Percentiles rank a stretch among this genome's conserved stretches.
Conservation (phyloP, 2,329 filamentous ascomycete species). For the Mycosphaerella sp. region DNA sequence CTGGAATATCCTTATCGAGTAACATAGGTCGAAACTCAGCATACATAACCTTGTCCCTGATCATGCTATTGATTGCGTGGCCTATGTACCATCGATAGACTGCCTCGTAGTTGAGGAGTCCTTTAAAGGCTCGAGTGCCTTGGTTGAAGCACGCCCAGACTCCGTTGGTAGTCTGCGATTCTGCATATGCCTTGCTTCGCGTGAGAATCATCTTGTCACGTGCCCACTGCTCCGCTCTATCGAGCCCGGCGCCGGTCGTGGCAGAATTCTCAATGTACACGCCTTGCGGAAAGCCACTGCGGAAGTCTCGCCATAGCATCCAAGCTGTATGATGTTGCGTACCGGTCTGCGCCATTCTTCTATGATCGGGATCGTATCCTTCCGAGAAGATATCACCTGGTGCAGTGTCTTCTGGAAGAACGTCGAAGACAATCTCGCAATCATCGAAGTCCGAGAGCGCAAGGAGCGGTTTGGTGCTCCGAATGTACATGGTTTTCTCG, state of each 20-base stretch:
- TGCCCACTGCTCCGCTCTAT: constrained; percentile 28
- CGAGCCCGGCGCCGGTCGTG: constrained; percentile 5
- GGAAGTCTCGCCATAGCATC: constrained; percentile 47
- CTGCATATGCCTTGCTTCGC: constrained; percentile 19
- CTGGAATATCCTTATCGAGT: constrained; percentile 58
- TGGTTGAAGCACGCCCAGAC: constrained; percentile 60
- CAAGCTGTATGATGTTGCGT: constrained; percentile 19
- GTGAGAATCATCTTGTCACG: constrained; percentile 31
- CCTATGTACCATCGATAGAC: constrained; percentile 58
- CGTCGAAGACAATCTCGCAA: constrained; percentile 59
- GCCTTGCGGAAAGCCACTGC: constrained; percentile 36
- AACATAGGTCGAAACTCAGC: constrained; percentile 67
- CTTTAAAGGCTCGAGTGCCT: constrained; percentile 66
- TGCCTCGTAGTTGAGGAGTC: constrained; percentile 60
- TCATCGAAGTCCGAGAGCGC: constrained; percentile 40
- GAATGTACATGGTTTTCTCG: constrained; percentile 60
- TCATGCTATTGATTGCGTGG: constrained; percentile 55
- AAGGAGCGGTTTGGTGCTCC: constrained; percentile 51
- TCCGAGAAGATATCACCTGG: constrained; percentile 45
- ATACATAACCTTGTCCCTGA: constrained; percentile 61
- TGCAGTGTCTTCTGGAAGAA: constrained; percentile 35
- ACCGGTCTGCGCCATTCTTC: constrained; percentile 21
- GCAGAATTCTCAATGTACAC: constrained; percentile 10
- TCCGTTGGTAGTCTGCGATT: constrained; percentile 34
- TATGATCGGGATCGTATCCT: constrained; percentile 38